phyloP scores from a whole-genome alignment of 2,329 filamentous ascomycete species.

The Penicillium sumatraense region DNA sequence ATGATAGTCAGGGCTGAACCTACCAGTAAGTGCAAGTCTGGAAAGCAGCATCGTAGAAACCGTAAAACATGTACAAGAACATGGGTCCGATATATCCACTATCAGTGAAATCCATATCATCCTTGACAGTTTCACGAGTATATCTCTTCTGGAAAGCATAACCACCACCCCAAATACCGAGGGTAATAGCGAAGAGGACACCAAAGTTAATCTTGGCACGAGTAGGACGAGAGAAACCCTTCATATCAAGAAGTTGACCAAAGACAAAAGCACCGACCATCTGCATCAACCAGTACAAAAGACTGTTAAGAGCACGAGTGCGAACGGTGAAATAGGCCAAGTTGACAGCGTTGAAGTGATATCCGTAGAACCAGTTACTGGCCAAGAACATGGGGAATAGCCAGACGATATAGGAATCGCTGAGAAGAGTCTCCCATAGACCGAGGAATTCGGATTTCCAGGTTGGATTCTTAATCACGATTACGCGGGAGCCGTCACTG shows the following conservation, averaged over 20 bases:
- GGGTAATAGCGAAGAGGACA: constrained; percentile 70
- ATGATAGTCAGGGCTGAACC: too few relatives aligned
- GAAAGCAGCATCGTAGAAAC: constrained; percentile 86
- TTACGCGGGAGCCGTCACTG: constrained; percentile 76
- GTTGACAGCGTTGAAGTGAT: constrained; percentile 78
- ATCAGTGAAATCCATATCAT: constrained; percentile 66
- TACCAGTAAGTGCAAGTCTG: constrained; percentile 90
- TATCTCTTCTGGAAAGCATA: constrained; percentile 75
- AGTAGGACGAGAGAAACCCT: constrained; percentile 63
- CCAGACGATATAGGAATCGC: constrained; percentile 73
- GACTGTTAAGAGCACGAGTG: constrained; percentile 75
- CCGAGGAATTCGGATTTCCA: constrained; percentile 80
- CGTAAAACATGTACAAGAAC: constrained; percentile 90
- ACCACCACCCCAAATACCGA: constrained; percentile 81
- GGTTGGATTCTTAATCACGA: constrained; percentile 88
- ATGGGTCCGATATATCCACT: constrained; percentile 75
- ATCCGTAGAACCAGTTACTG: constrained; percentile 80
- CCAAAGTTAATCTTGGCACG: constrained; percentile 69
- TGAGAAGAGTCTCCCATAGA: constrained; percentile 71
- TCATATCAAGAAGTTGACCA: constrained; percentile 71
- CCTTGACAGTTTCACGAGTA: constrained; percentile 48
- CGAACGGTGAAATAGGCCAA: constrained; percentile 72
- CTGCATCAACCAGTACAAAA: constrained; percentile 79
- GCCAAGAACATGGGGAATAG: constrained; percentile 83
- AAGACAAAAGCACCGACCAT: constrained; percentile 76